Evolutionary conservation across 129 eudicot genomes (phyloP), one percentile per base, ranked within the genome.

Genomic region (Pittosporum tobira): DNA sequence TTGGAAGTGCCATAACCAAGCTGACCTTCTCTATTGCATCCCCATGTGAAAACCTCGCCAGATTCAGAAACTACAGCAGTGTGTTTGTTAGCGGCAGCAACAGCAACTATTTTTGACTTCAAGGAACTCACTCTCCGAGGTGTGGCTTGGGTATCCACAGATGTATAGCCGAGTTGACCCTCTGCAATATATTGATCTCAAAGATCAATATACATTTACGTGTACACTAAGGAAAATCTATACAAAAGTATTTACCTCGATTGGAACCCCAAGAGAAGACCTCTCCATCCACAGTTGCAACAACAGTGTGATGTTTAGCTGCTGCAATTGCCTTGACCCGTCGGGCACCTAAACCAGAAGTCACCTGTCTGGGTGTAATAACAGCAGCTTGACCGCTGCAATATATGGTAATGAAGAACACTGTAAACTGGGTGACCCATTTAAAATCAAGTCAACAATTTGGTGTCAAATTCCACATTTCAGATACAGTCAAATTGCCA

Each of bases 121-220:
- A 93, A 68, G 13, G 93, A 78, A 75, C 88, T 81, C 26, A 93
- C 99, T 66, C 96, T 93, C 40, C 99, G 80, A 24, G 99, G 99
- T 24, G 94, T 93, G 22, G 99, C 81, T 64, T 93, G 99, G 44
- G 96, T 81, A 62, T 93, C 99, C 60, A 93, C 96, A 29, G 96
- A 87, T 12, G 99, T 82, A 66, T 84, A 93, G n/a, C 99, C 99
- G 65, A 93, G 99, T 71, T 93, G 99, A 30, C 99, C 99, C 99
- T 93, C 99, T 93, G 84, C 62, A 63, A 27, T 37, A 43, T n/a
- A n/a, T n/a, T n/a, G 23, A 72, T 54, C 62, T 51, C 3, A 13
- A 37, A 52, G 23, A 56, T 25, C 31, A 56, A 49, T 60, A 60
- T 5, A 18, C 6, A 6, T n/a, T 57, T 57, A 5, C 31, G 21